Evolutionary conservation across 164 flowering plant species (phyloP), one percentile per base, ranked within the genome.

Genomic region (Aristolochia californica): DNA sequence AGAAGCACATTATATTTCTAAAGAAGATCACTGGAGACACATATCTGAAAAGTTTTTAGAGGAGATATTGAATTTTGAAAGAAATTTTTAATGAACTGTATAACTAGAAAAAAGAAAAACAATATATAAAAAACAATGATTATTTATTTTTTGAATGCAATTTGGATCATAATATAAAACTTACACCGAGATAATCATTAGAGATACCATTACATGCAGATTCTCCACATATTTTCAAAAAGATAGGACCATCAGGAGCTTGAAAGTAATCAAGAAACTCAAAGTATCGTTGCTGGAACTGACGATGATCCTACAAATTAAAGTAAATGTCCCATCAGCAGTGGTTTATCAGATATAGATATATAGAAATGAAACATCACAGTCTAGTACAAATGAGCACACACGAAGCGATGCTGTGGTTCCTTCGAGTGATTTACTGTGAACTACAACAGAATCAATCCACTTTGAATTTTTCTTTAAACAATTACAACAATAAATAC

Each of bases 201-300:
- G 66, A 5, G 59, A 93, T 93, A 43, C 99, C 99, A 67, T 66
- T 58, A 73, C 97, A 93, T 0, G 87, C 43, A 57, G 83, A 63
- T 79, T 93, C 99, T 48, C 97, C 99, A 62, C 97, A 89, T 16
- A 93, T 78, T 62, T 68, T 72, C 60, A 93, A 61, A 64, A 93
- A 93, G 22, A 93, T 80, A 1, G 99, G 97, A 17, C 97, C 99
- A 72, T 89, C 87, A 18, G 93, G 85, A 54, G 27, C 44, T 44
- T 76, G 78, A 44, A 87, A 87, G 59, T 83, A 26, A 69, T 87
- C 97, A 26, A 80, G 79, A 45, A 71, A 93, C 58, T 89, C 97
- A 78, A 84, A 93, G 56, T 89, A 93, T 0, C 99, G 83, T 75
- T 93, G 97, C 56, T 24, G 30, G 66, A 93, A 89, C 57, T 64